phyloP scores from a whole-genome alignment of 1,284 basidiomycete species.

The Mycena sp. region DNA sequence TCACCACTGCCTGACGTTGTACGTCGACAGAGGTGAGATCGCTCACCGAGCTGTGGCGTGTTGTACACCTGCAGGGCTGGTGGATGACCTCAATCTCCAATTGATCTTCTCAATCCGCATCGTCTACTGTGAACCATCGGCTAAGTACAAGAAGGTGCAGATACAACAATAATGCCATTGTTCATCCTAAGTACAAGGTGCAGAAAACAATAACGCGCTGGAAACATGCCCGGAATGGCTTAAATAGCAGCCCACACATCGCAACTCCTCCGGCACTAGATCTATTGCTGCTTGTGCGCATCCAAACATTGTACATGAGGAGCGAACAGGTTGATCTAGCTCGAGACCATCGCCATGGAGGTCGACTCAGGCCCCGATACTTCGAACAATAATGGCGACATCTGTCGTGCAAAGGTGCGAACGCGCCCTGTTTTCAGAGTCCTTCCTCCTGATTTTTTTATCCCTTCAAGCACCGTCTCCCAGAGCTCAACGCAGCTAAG shows the following conservation, averaged over 20 bases:
- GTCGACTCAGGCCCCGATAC: background rate
- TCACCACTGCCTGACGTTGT: too few species aligned
- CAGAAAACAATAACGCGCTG: conserved; percentile 11
- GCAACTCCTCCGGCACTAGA: background rate
- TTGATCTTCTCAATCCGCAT: too few species aligned
- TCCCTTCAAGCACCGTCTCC: conserved; percentile 11
- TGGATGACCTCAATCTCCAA: background rate
- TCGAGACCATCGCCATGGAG: conserved; percentile 19
- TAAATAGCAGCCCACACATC: conserved; percentile 8
- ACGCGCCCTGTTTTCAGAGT: conserved; percentile 7
- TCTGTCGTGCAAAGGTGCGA: conserved; percentile 8
- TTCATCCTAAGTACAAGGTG: background rate
- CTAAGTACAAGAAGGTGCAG: conserved; percentile 13
- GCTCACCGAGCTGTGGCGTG: too few species aligned
- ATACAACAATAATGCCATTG: conserved; percentile 7
- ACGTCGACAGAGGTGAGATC: background rate
- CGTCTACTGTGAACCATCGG: conserved; percentile 3
- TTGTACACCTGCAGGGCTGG: background rate
- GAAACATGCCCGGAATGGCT: background rate
- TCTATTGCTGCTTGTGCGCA: conserved; percentile 12
- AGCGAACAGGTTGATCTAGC: conserved; percentile 20
- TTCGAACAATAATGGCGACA: background rate
- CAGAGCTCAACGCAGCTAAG: background rate
- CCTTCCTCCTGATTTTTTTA: conserved; percentile 3
- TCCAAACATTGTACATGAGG: conserved; percentile 23